phyloP scores from a whole-genome alignment of 164 flowering plant genomes.

The Buxus sempervirens region DNA sequence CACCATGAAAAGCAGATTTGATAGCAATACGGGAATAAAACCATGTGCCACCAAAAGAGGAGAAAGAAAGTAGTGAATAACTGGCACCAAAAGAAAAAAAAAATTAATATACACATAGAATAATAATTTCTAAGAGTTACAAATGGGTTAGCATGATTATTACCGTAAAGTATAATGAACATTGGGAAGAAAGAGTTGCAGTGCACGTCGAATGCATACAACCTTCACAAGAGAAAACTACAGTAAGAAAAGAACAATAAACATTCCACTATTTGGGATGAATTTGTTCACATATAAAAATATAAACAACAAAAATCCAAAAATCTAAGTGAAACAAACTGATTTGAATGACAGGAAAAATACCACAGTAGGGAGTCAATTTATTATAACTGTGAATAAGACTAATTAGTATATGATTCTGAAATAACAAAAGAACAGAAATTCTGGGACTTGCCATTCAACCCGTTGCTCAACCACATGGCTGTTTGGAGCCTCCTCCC shows the following conservation, averaged over 20 bases:
- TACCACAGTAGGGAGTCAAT: not conserved
- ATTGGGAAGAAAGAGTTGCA: slow-evolving; percentile 99
- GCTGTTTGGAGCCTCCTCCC: slow-evolving; percentile 89
- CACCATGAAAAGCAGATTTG: slow-evolving; percentile 94
- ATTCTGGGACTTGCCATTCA: slow-evolving; percentile 75
- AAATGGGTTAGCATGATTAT: slow-evolving; percentile 6
- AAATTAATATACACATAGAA: slow-evolving; percentile 6
- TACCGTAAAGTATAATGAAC: slow-evolving; percentile 95
- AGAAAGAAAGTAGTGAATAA: slow-evolving; percentile 85
- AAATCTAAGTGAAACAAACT: too few relatives aligned
- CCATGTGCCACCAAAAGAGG: slow-evolving; percentile 93
- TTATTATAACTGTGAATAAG: not conserved
- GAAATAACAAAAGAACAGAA: slow-evolving; percentile 7
- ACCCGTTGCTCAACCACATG: slow-evolving; percentile 98
- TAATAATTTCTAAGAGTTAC: not conserved
- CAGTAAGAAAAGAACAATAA: slow-evolving; percentile 13
- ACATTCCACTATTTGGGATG: not conserved
- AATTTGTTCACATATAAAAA: too few relatives aligned
- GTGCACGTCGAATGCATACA: slow-evolving; percentile 99
- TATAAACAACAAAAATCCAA: too few relatives aligned
- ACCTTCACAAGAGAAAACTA: slow-evolving; percentile 46
- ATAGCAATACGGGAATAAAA: slow-evolving; percentile 73
- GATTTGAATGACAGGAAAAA: not conserved
- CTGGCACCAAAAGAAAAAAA: slow-evolving; percentile 48
- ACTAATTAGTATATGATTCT: not conserved